These are phyloP conservation scores for Botrytis pseudocinerea DNA, from an alignment of 2,329 filamentous ascomycete genomes.

Conservation along the genomic window DNA sequence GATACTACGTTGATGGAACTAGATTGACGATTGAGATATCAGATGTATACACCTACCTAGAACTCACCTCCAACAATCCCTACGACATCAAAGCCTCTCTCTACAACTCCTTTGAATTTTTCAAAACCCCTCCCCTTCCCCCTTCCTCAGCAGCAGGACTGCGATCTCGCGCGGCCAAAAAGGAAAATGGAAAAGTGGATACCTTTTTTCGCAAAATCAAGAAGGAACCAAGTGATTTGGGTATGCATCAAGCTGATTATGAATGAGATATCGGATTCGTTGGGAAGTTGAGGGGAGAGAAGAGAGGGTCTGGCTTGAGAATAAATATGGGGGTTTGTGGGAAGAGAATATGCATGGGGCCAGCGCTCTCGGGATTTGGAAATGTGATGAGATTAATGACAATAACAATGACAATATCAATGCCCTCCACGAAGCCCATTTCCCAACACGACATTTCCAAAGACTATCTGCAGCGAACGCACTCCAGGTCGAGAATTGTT, in stretches of 20 bases:
- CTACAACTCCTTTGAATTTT: constrained; percentile 50
- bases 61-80: constrained; percentile 59
- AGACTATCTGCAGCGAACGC: neutral
- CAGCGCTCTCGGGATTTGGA: neutral
- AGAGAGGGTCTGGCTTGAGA: neutral
- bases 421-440: neutral
- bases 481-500: neutral
- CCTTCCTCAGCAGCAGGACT: neutral
- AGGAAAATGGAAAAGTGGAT: neutral
- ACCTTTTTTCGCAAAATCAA: neutral
- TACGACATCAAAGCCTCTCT: constrained; percentile 63
- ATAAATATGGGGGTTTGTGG: neutral
- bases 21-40: neutral
- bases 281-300: neutral
- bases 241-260: neutral
- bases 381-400: neutral
- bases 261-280: neutral
- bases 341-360: neutral
- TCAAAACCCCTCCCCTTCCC: constrained; percentile 25
- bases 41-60: constrained; percentile 70
- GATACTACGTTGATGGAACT: neutral
- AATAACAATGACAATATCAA: neutral
- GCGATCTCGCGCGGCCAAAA: neutral
- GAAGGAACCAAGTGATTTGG: constrained; percentile 7
- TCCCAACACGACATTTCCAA: accelerated